Percentiles rank a stretch among this genome's conserved stretches.
Conservation (phyloP, 1,139 yeast genomes). For the Pichia norvegensis region DNA sequence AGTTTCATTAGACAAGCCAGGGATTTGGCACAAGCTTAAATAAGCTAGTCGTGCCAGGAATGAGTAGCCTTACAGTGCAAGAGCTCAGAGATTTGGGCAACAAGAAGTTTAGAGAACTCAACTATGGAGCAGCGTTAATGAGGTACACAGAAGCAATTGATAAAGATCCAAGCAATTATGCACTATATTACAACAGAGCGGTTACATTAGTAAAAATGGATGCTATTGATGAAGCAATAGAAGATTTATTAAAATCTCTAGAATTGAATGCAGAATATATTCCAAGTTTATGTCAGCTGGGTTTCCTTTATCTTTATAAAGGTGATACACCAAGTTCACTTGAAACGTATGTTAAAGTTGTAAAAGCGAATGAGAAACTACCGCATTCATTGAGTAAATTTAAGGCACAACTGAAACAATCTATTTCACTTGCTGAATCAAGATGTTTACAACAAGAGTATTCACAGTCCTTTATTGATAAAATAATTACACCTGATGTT, state of each 20-base stretch:
- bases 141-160: conserved; percentile 30
- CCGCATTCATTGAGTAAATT: conserved; percentile 22
- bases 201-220: conserved; percentile 31
- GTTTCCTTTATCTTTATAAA: conserved; percentile 27
- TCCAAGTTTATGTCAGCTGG: conserved; percentile 33
- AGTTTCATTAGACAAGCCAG: too few relatives aligned
- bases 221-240: conserved; percentile 29
- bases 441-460: conserved; percentile 29
- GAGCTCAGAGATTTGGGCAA: conserved; percentile 29
- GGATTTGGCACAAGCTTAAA: too few relatives aligned
- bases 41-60: too few relatives aligned
- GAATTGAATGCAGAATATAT: conserved; percentile 28
- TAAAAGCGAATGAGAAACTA: conserved; percentile 21
- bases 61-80: conserved; percentile 11
- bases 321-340: conserved; percentile 30
- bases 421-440: conserved; percentile 23
- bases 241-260: conserved; percentile 28
- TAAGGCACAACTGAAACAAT: conserved; percentile 23
- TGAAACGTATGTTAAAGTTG: conserved; percentile 29
- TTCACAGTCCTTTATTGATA: conserved; percentile 23
- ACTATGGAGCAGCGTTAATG: conserved; percentile 29
- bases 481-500: conserved; percentile 21
- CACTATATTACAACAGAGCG: conserved; percentile 32
- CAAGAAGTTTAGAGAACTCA: conserved; percentile 25
- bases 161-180: conserved; percentile 27